Conservation (phyloP, 2,329 filamentous ascomycete genomes). For the Aschersonia sp. region DNA sequence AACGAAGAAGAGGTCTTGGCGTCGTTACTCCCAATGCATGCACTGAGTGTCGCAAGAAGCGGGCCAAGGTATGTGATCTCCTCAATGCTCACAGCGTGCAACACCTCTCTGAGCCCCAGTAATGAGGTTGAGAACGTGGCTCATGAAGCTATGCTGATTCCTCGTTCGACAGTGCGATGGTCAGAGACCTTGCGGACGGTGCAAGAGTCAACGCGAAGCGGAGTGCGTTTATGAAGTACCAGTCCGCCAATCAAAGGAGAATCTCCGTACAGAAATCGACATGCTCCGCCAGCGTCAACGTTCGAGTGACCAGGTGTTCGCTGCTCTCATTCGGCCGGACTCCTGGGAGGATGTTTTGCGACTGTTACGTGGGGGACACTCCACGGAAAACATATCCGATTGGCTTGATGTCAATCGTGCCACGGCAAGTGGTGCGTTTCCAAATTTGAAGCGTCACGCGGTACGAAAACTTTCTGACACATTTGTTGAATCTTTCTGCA, state of each 20-base stretch:
- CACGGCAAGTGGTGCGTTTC: constrained; percentile 13
- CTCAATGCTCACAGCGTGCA: not conserved
- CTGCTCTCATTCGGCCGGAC: constrained; percentile 35
- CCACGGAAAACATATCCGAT: constrained; percentile 39
- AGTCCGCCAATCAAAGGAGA: constrained; percentile 49
- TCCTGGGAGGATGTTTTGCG: constrained; percentile 39
- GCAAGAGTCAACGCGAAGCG: constrained; percentile 35
- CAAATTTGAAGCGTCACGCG: not conserved
- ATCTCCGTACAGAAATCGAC: constrained; percentile 45
- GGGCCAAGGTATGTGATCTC: constrained; percentile 33
- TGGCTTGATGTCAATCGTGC: constrained; percentile 28
- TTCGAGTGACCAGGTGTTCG: constrained; percentile 39
- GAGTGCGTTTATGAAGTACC: constrained; percentile 49
- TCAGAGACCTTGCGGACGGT: constrained; percentile 38
- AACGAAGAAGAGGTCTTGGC: constrained; percentile 38
- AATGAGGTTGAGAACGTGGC: too few relatives aligned
- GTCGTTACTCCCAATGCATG: constrained; percentile 46
- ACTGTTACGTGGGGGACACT: constrained; percentile 37
- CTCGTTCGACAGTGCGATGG: constrained; percentile 38
- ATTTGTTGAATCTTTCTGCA: not conserved
- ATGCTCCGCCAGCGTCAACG: constrained; percentile 37
- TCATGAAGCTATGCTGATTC: not conserved
- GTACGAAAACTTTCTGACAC: not conserved
- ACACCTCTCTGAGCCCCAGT: too few relatives aligned
- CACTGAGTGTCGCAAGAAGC: constrained; percentile 47